Percentiles rank a stretch among this genome's conserved stretches.
phyloP scores from a whole-genome alignment of 768 basidiomycete species.

The Daedaleopsis nitida region DNA sequence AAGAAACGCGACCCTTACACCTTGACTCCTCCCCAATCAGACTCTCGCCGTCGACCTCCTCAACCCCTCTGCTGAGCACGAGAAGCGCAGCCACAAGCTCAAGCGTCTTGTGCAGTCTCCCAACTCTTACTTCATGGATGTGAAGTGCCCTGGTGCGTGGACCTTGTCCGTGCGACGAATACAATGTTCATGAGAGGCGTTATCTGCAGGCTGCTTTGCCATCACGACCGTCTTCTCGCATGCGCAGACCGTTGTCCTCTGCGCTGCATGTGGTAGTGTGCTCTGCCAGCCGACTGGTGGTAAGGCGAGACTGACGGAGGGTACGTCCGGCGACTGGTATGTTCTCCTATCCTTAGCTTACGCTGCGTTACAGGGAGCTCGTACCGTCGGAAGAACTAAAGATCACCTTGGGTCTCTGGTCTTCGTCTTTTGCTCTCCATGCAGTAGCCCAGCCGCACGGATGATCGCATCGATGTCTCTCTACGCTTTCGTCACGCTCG shows the following conservation, averaged over 20 bases:
- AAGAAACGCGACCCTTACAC: not conserved
- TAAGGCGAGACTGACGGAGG: slow-evolving; percentile 96
- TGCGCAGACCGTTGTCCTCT: slow-evolving; percentile 96
- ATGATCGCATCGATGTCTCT: slow-evolving; percentile 18
- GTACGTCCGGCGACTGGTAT: slow-evolving; percentile 47
- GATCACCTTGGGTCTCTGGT: slow-evolving; percentile 14
- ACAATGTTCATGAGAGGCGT: slow-evolving; percentile 2
- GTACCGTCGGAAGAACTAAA: slow-evolving; percentile 92
- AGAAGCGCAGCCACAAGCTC: slow-evolving; percentile 95
- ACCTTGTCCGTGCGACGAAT: slow-evolving; percentile 12
- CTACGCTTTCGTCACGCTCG: slow-evolving; percentile 22
- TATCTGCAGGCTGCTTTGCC: slow-evolving; percentile 78
- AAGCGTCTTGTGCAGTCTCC: slow-evolving; percentile 99
- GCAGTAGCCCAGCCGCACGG: slow-evolving; percentile 18
- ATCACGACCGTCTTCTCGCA: slow-evolving; percentile 99
- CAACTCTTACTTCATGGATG: slow-evolving; percentile 99
- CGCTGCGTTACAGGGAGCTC: slow-evolving; percentile 71
- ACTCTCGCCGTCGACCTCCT: slow-evolving; percentile 97
- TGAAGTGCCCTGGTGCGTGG: slow-evolving; percentile 91
- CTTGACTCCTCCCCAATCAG: slow-evolving; percentile 40
- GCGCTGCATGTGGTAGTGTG: slow-evolving; percentile 89
- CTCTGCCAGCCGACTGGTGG: slow-evolving; percentile 99
- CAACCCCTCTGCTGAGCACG: slow-evolving; percentile 87
- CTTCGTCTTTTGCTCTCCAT: slow-evolving; percentile 11
- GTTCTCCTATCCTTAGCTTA: slow-evolving; percentile 3